These are phyloP conservation scores for Lentinula sp. DNA, from an alignment of 768 basidiomycete genomes.

Conservation along the genomic window DNA sequence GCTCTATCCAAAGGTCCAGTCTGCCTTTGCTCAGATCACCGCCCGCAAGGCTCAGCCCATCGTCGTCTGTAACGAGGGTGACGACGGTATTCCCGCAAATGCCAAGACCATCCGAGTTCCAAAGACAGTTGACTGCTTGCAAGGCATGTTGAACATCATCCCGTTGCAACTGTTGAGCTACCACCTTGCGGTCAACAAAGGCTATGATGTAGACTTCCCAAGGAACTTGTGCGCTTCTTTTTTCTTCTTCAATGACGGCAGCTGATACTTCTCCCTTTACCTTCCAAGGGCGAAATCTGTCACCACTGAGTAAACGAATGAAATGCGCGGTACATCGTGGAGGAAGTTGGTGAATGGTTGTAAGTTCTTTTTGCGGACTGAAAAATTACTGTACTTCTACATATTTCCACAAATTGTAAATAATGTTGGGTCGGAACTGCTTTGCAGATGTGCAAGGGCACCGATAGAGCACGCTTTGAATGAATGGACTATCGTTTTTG, in stretches of 20 bases:
- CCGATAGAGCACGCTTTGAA: background rate
- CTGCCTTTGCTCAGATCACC: slow-evolving; percentile 93
- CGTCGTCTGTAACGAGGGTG: slow-evolving; percentile 92
- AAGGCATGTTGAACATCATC: slow-evolving; percentile 94
- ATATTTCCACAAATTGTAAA: background rate
- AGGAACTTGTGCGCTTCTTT: slow-evolving; percentile 72
- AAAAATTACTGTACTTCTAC: slow-evolving; percentile 20
- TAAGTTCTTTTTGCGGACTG: background rate
- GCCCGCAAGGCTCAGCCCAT: slow-evolving; percentile 95
- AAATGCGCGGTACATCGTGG: background rate
- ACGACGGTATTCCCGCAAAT: slow-evolving; percentile 66
- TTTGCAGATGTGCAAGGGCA: background rate
- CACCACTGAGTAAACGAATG: slow-evolving; percentile 51
- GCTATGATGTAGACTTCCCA: slow-evolving; percentile 98
- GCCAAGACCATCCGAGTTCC: slow-evolving; percentile 92
- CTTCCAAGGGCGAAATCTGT: slow-evolving; percentile 65
- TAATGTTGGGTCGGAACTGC: background rate
- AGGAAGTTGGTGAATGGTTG: background rate
- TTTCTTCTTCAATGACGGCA: background rate
- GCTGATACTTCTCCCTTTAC: slow-evolving; percentile 8
- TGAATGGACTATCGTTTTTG: background rate
- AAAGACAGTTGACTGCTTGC: slow-evolving; percentile 88
- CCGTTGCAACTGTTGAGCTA: slow-evolving; percentile 95
- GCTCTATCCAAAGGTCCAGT: slow-evolving; percentile 96
- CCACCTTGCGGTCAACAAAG: slow-evolving; percentile 92